Evolutionary conservation across 306 rosid species (phyloP), one percentile per base, ranked within the genome.

Genomic region (Myrica gale): DNA sequence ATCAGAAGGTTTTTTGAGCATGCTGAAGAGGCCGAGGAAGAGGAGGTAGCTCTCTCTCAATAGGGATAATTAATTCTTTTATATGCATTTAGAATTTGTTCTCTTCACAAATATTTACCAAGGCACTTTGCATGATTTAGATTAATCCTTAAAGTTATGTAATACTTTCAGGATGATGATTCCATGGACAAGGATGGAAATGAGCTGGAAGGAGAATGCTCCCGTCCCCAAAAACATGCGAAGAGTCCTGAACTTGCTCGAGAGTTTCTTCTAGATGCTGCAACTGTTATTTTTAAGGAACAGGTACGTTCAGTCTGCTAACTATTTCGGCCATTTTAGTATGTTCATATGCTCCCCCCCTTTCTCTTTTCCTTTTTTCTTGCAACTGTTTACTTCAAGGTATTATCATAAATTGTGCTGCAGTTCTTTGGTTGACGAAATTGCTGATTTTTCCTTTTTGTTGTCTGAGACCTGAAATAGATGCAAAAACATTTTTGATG

Each of bases 231-330:
- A 85, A 96, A 96, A 80, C 98, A 96, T 84, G 99, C 99, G 37
- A 96, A 96, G 87, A 96, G 99, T 89, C 99, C 99, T 69, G 98
- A 96, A 86, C 99, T 96, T 81, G 99, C 98, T 53, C 96, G 99
- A 54, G 99, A 96, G 74, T 96, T 96, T 84, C 94, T 96, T 79
- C 83, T 96, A 51, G 98, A 92, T 83, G 99, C 98, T 79, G 99
- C 99, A 69, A 87, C 98, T 82, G 97, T 96, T 83, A 96, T 96
- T 74, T 96, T 96, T 72, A 96, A 96, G 85, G 98, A 96, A 81
- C 98, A 96, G 96, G 98, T 77, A 88, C 16, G 92, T 84, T 74
- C 80, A 50, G 19, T 69, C 42, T 83, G 68, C 74, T n/a, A 71
- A 74, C 73, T 44, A 21, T 72, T 39, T 42, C 26, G 68, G 19